Evolutionary conservation across 495 filamentous ascomycete genomes (phyloP), one percentile per base, ranked within the genome.

Genomic region (Xylaria acuta): DNA sequence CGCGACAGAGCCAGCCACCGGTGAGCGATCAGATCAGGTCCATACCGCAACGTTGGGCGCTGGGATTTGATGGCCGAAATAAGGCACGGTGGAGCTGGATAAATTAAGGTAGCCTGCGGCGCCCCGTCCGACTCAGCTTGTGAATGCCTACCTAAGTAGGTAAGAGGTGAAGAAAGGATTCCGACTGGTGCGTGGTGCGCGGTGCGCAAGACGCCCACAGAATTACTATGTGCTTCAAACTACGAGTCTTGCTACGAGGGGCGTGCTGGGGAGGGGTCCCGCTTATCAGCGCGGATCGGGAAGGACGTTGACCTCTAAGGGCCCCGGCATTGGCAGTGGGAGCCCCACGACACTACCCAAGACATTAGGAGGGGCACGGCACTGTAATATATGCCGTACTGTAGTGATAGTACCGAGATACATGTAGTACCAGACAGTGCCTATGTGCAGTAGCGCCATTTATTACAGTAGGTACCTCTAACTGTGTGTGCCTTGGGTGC

Each of bases 1-100:
- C 34, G 49, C 65, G 49, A 67, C 32, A 53, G 45, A 64, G 54
- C 20, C 14, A 30, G 47, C n/a, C 36, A 59, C 25, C 66, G 66
- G 56, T n/a, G 53, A 69, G 67, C 25, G 41, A 27, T 59, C 51
- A 69, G 66, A 69, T 56, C 66, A 69, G 67, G 36, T 69, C 32
- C 36, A 47, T 22, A 59, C 22, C 67, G 5, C 38, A 47, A 40
- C 41, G 36, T 69, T 60, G 54, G 67, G 67, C 40, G 54, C 25
- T 69, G 38, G 67, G 51, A 69, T 62, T 47, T 62, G 67, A 36
- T 18, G 40, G 60, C 40, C 43, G 41, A 60, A 69, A 34, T 49
- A 58, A 62, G 45, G 5, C 49, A 41, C 34, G 32, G 65, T 67
- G 49, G 49, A 56, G 65, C 47, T 38, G 63, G 65, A 56, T 54